Conservation (phyloP, 1,284 basidiomycete genomes). For the Rhizoctonia solani region DNA sequence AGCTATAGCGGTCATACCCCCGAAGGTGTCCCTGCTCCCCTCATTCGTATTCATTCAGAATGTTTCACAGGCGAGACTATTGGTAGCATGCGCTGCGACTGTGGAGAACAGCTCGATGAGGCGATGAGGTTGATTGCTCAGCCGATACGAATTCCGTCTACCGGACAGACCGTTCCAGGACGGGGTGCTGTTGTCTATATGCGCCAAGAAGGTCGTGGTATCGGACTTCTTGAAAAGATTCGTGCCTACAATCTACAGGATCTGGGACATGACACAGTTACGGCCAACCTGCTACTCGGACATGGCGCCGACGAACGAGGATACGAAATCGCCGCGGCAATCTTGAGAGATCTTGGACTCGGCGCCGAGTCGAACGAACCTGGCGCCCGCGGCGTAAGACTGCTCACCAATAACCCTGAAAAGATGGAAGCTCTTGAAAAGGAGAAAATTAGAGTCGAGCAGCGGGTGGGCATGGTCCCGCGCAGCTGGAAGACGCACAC, state of each 20-base stretch:
- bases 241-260: slow-evolving; percentile 99
- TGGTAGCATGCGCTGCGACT: slow-evolving; percentile 98
- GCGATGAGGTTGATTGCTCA: slow-evolving; percentile 89
- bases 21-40: slow-evolving; percentile 62
- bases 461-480: slow-evolving; percentile 94
- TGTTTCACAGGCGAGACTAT: slow-evolving; percentile 99
- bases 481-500: slow-evolving; percentile 71
- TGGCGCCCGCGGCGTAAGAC: slow-evolving; percentile 64
- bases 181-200: slow-evolving; percentile 97
- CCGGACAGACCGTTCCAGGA: slow-evolving; percentile 59
- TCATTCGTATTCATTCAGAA: slow-evolving; percentile 96
- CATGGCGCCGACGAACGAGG: slow-evolving; percentile 93
- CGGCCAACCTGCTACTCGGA: slow-evolving; percentile 94
- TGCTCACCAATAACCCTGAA: slow-evolving; percentile 98
- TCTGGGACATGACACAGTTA: slow-evolving; percentile 96
- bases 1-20: slow-evolving; percentile 34
- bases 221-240: slow-evolving; percentile 94
- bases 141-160: slow-evolving; percentile 57
- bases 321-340: slow-evolving; percentile 90
- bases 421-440: slow-evolving; percentile 87
- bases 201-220: slow-evolving; percentile 98
- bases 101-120: slow-evolving; percentile 97
- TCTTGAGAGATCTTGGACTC: slow-evolving; percentile 85
- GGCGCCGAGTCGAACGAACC: slow-evolving; percentile 55
- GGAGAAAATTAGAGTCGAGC: slow-evolving; percentile 80